Base-by-base conservation (phyloP, 2,329 filamentous ascomycete species). In the Myriosclerotinia curreyana region DNA sequence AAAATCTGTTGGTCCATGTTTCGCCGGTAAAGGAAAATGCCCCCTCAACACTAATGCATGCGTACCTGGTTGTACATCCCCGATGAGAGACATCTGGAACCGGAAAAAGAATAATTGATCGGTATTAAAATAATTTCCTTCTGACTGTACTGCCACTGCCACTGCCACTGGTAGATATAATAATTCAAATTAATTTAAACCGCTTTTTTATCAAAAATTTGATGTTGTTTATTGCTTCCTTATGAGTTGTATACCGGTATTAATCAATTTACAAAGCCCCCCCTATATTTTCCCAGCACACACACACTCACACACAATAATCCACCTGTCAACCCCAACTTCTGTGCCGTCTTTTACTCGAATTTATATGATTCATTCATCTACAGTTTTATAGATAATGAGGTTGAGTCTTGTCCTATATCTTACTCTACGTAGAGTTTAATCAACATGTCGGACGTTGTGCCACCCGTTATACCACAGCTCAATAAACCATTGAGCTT, bases 401-500 rank as follows among this genome's bases (percentile, higher is more conserved):
- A 58, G 54, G 61, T 59, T 42, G 22, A 46, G 34, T 49, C 42
- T 63, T 9, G 7, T 38, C 49, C 31, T 25, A 59, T 51, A 36
- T 34, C 20, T 63, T 31, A 49, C 61, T 63, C 53, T 63, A 15
- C 54, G 31, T 40, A 63, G 61, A 59, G 52, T 58, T 42, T 63
- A 34, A 63, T 63, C 53, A 73, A 71, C 69, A 64, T 70, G 25
- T 71, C 72, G 44, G 34, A 62, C 22, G 50, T 65, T 38, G 31
- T 59, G 28, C 66, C 66, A 58, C 64, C 66, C 50, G 54, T 63
- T 50, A 60, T 70, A 17, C 69, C 68, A 53, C 69, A 70, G 44
- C 64, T 68, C 34, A 67, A 65, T 25, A 68, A 64, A 59, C 67
- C 72, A 4, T 61, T 75, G 59, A 74, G 67, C 56, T 68, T 74